Evolutionary conservation across 345 rosid genomes (phyloP).

Genomic region (Citrus glauca): DNA sequence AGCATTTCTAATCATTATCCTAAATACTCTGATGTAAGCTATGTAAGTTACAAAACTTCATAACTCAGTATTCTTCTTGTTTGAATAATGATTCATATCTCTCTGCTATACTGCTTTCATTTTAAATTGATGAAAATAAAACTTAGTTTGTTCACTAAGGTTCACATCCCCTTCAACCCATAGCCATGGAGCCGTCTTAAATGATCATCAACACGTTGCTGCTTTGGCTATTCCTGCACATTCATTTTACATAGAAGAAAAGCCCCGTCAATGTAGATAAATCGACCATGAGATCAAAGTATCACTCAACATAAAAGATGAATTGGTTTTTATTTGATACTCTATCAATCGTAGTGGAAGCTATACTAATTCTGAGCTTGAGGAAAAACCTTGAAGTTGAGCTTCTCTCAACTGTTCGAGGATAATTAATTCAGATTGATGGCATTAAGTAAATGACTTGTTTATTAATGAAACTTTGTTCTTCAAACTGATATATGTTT

Average conservation of each 20-base stretch:
- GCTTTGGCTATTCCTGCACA: conserved; percentile 2
- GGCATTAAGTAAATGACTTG: neutral
- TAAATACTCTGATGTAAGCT: neutral
- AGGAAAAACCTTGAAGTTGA: neutral
- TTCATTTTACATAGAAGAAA: neutral
- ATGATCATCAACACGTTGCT: neutral
- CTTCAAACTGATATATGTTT: neutral
- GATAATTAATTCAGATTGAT: neutral
- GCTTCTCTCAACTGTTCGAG: neutral
- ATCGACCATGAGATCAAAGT: neutral
- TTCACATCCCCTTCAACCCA: neutral
- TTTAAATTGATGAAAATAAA: neutral
- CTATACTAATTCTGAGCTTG: neutral
- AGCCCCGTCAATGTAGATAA: neutral
- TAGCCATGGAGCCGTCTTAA: neutral
- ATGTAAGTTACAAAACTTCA: neutral
- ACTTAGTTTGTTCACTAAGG: neutral
- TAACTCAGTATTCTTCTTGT: neutral
- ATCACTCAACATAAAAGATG: neutral
- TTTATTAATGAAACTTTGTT: neutral
- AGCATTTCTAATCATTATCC: neutral
- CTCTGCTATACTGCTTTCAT: neutral
- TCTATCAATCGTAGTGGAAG: neutral
- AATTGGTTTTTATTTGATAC: neutral
- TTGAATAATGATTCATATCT: neutral